A percentile compares a stretch with the other conserved stretches of the same genome.
These are phyloP conservation scores for grape (Vitis vinifera) DNA, from an alignment of 164 flowering plant genomes.

Conservation along the genomic window ASM3070453v1 NC_081811.1:1350501-1351000, in stretches of 20 bases:
- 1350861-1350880: not conserved
- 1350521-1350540: constrained; percentile 15
- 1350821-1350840: constrained; percentile 23
- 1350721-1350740: constrained; percentile 10
- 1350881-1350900: constrained; percentile 18
- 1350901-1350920: constrained; percentile 15
- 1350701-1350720: constrained; percentile 50
- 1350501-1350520: constrained; percentile 10
- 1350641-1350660: constrained; percentile 66
- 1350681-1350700: constrained; percentile 28
- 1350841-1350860: not conserved
- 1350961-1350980: not conserved
- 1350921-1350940: not conserved
- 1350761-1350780: constrained; percentile 33
- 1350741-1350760: constrained; percentile 13
- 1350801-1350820: constrained; percentile 19
- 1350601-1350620: constrained; percentile 20
- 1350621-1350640: constrained; percentile 47
- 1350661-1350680: constrained; percentile 35
- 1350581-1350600: constrained; percentile 26
- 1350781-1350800: constrained; percentile 13
- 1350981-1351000: not conserved
- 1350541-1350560: constrained; percentile 13
- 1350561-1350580: constrained; percentile 29
- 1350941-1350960: not conserved